Conservation (phyloP, 2,329 filamentous ascomycete genomes). For the Orbilia quercus region DNA sequence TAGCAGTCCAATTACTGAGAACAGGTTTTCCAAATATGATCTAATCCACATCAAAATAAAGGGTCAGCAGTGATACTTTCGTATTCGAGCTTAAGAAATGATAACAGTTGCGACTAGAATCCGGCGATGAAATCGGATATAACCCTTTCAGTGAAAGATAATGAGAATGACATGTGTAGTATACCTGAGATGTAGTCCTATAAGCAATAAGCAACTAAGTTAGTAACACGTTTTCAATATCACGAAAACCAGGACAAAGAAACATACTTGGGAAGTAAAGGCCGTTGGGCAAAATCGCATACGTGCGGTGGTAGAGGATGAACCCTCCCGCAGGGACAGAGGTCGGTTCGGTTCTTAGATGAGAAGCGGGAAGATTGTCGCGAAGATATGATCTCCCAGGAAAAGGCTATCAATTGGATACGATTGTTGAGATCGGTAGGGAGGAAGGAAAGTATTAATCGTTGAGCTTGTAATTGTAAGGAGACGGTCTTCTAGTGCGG, state of each 20-base stretch:
- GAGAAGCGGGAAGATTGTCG: constrained; percentile 13
- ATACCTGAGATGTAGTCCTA: constrained; percentile 82
- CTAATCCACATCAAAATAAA: constrained; percentile 57
- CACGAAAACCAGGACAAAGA: constrained; percentile 30
- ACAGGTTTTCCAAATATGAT: constrained; percentile 65
- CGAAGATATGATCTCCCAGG: constrained; percentile 38
- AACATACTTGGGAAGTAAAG: constrained; percentile 85
- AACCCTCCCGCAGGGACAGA: constrained; percentile 51
- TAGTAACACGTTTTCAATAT: constrained; percentile 36
- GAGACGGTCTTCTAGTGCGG: constrained; percentile 7
- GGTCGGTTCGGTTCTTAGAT: constrained; percentile 12
- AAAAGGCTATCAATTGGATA: constrained; percentile 15
- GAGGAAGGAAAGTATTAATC: constrained; percentile 29
- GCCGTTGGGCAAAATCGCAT: constrained; percentile 86
- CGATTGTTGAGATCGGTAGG: constrained; percentile 36
- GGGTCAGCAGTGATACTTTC: neutral
- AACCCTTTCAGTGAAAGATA: neutral
- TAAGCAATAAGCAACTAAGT: constrained; percentile 60
- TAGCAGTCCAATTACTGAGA: constrained; percentile 61
- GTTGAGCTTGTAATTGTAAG: constrained; percentile 36
- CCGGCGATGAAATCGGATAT: neutral
- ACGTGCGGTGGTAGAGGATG: constrained; percentile 69
- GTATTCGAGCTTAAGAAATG: no score
- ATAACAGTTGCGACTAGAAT: no score
- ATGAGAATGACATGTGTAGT: constrained; percentile 60